phyloP scores from a whole-genome alignment of 805 yeast species.

The Saturnispora halmiae region DNA sequence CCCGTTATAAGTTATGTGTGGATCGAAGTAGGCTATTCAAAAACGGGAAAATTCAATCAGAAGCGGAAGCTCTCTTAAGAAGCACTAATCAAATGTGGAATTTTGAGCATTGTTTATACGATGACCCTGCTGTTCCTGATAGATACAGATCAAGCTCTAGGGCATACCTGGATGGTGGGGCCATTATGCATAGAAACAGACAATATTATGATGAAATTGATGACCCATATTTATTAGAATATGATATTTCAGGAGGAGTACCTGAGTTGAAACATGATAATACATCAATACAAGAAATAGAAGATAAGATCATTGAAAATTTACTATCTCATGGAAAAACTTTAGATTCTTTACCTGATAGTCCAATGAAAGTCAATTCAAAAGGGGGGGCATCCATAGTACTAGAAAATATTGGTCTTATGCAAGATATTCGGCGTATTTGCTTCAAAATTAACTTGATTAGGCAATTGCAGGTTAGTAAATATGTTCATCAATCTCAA shows the following conservation, averaged over 20 bases:
- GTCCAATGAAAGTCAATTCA: constrained; percentile 34
- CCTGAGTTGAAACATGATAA: constrained; percentile 59
- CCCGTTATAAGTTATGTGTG: constrained; percentile 66
- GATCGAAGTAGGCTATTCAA: constrained; percentile 60
- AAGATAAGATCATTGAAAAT: constrained; percentile 35
- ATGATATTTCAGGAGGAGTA: constrained; percentile 71
- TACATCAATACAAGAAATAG: constrained; percentile 35
- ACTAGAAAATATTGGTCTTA: constrained; percentile 58
- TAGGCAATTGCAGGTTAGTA: constrained; percentile 82
- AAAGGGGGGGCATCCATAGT: constrained; percentile 56
- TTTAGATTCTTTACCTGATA: constrained; percentile 30
- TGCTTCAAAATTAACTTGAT: constrained; percentile 85
- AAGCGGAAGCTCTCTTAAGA: constrained; percentile 63
- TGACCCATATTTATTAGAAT: constrained; percentile 66
- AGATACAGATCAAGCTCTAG: background rate
- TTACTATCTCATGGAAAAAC: constrained; percentile 25
- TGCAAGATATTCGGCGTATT: constrained; percentile 80
- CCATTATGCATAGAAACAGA: constrained; percentile 29
- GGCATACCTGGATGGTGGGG: constrained; percentile 7
- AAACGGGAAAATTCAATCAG: constrained; percentile 46
- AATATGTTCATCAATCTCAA: constrained; percentile 64
- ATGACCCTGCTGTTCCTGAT: constrained; percentile 12
- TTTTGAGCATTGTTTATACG: constrained; percentile 39
- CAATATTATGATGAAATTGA: constrained; percentile 42
- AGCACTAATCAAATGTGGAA: constrained; percentile 61